Conservation (phyloP, 768 basidiomycete species). For the Cyclocybe aegerita region DNA sequence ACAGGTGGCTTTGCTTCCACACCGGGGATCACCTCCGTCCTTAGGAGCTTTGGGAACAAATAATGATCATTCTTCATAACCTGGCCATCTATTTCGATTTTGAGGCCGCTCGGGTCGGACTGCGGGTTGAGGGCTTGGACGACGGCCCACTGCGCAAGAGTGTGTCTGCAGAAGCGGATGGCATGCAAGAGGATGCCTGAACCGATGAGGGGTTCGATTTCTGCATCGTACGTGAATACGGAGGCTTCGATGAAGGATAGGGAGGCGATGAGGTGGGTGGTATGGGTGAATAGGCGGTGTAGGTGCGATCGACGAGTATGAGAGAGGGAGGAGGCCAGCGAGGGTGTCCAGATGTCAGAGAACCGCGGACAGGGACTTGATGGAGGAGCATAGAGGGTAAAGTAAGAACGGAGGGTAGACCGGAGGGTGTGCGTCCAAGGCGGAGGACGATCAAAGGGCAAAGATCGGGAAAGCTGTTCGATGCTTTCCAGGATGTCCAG, state of each 20-base stretch:
- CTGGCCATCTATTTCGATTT: not conserved
- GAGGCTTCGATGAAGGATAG: not conserved
- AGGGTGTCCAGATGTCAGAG: not conserved
- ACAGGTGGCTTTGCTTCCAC: too few relatives aligned
- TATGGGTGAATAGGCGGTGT: not conserved
- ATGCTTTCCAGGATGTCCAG: too few relatives aligned
- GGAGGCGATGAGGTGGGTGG: not conserved
- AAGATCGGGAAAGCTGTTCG: too few relatives aligned
- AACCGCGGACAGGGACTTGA: not conserved
- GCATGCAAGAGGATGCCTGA: slow-evolving; percentile 1
- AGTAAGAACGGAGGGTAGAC: too few relatives aligned
- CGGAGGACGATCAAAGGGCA: too few relatives aligned
- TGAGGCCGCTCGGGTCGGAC: too few relatives aligned
- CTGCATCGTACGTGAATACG: slow-evolving; percentile 1
- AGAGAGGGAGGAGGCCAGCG: not conserved
- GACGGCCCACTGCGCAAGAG: not conserved
- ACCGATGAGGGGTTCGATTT: not conserved
- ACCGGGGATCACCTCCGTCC: too few relatives aligned
- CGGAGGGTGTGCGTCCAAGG: too few relatives aligned
- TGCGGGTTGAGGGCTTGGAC: not conserved
- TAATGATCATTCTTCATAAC: not conserved
- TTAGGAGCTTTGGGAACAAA: not conserved
- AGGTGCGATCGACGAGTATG: not conserved
- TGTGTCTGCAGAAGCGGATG: not conserved
- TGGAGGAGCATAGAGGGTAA: too few relatives aligned